Conservation (phyloP, 805 yeast species). For the Brettanomyces nanus region DNA sequence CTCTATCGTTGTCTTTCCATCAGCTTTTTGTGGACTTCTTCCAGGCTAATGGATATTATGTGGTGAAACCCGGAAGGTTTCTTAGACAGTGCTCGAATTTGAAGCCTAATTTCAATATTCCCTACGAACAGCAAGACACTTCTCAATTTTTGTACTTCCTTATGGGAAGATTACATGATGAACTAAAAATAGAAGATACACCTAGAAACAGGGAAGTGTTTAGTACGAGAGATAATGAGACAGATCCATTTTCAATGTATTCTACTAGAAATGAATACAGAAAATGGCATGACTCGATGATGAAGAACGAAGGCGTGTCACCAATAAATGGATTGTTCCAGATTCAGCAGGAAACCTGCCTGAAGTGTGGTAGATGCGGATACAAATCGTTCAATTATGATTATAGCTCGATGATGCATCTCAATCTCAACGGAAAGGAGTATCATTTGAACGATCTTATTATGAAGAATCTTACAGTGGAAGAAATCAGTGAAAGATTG, state of each 20-base stretch:
- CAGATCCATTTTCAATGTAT: constrained; percentile 17
- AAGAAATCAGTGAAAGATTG: constrained; percentile 47
- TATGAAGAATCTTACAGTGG: constrained; percentile 52
- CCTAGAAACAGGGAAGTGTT: constrained; percentile 13
- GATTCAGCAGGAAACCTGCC: constrained; percentile 62
- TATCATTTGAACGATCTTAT: constrained; percentile 51
- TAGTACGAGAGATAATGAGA: constrained; percentile 19
- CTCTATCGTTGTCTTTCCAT: constrained; percentile 41
- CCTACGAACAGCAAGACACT: constrained; percentile 74
- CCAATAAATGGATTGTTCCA: constrained; percentile 61
- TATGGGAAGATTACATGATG: constrained; percentile 63
- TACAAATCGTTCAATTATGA: constrained; percentile 47
- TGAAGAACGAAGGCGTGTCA: constrained; percentile 52
- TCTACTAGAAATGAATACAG: constrained; percentile 39
- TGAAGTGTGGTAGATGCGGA: constrained; percentile 60
- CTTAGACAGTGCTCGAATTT: constrained; percentile 35
- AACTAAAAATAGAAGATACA: constrained; percentile 30
- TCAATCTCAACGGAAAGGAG: constrained; percentile 19
- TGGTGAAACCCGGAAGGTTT: constrained; percentile 60
- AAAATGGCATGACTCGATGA: constrained; percentile 47
- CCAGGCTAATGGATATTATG: constrained; percentile 43
- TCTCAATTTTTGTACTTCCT: constrained; percentile 66
- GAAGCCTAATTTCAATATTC: constrained; percentile 62
- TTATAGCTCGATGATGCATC: constrained; percentile 24
- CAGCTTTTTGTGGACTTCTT: constrained; percentile 50